phyloP scores from a whole-genome alignment of 495 filamentous ascomycete genomes.

The Neurospora sublineolata region DNA sequence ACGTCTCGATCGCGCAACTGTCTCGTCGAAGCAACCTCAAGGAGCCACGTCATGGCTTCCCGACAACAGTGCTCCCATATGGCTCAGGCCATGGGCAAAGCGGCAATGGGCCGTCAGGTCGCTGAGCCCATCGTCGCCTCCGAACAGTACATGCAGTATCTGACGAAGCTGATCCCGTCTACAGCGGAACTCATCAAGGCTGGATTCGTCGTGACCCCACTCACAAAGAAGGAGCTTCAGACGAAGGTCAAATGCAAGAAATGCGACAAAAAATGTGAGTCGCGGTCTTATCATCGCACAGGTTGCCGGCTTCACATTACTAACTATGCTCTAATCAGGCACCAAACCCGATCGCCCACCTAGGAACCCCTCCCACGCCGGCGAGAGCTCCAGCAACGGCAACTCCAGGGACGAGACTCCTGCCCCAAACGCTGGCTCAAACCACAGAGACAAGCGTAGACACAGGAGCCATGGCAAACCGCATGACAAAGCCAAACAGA shows the following conservation, averaged over 20 bases:
- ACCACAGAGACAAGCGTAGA: neutral
- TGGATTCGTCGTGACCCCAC: neutral
- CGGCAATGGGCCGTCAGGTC: neutral
- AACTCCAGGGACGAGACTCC: no score
- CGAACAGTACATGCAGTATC: neutral
- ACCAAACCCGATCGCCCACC: neutral
- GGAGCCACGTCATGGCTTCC: neutral
- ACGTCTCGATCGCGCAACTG: neutral
- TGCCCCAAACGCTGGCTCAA: neutral
- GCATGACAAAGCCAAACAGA: neutral
- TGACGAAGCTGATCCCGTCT: neutral
- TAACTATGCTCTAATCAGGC: neutral
- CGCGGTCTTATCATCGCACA: neutral
- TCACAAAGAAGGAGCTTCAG: neutral
- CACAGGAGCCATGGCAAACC: neutral
- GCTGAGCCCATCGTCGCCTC: neutral
- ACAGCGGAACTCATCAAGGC: neutral
- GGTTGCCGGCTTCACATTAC: neutral
- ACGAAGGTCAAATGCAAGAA: neutral
- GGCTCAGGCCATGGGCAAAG: neutral
- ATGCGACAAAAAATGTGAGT: constrained; percentile 1
- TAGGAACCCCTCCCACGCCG: neutral
- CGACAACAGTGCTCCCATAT: neutral
- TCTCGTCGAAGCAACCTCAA: neutral
- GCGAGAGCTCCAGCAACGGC: neutral